A percentile compares a stretch with the other conserved stretches of the same genome.
Evolutionary conservation across 2,329 filamentous ascomycete species (phyloP).

Genomic region (Metarhizium brunneum): DNA sequence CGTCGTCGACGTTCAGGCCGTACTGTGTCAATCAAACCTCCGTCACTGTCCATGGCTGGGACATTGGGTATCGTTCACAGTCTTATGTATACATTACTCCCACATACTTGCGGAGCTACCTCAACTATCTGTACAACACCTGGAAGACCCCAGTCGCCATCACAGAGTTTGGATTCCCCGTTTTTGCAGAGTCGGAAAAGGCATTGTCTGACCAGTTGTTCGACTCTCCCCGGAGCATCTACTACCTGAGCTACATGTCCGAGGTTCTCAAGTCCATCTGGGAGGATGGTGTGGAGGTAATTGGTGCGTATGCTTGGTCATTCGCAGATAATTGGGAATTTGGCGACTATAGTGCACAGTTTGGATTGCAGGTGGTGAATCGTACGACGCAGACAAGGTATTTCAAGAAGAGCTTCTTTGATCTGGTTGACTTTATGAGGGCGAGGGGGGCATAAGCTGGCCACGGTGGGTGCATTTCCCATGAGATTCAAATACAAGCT

Average conservation of each 20-base stretch:
- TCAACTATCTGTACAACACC: slow-evolving; percentile 51
- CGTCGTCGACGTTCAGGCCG: slow-evolving; percentile 34
- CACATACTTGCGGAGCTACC: slow-evolving; percentile 43
- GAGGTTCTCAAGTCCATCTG: slow-evolving; percentile 46
- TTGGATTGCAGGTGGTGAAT: slow-evolving; percentile 49
- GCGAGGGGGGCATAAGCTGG: slow-evolving; percentile 9
- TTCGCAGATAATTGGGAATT: slow-evolving; percentile 48
- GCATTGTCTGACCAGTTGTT: slow-evolving; percentile 40
- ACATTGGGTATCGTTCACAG: slow-evolving; percentile 46
- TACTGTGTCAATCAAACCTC: slow-evolving; percentile 42
- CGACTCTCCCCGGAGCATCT: slow-evolving; percentile 42
- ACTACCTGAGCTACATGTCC: slow-evolving; percentile 44
- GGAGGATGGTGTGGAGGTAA: slow-evolving; percentile 45
- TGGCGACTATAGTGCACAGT: slow-evolving; percentile 33
- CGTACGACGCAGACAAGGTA: slow-evolving; percentile 37
- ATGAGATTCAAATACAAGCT: no score
- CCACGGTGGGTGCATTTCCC: not conserved
- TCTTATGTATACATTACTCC: slow-evolving; percentile 51
- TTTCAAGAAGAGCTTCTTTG: slow-evolving; percentile 51
- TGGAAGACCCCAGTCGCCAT: slow-evolving; percentile 39
- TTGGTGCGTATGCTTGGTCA: slow-evolving; percentile 45
- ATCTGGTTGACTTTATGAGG: slow-evolving; percentile 42
- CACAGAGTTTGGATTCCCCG: slow-evolving; percentile 49
- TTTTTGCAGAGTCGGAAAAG: slow-evolving; percentile 35
- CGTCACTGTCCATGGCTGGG: slow-evolving; percentile 41